Percentiles rank a stretch among this genome's conserved stretches.
phyloP scores from a whole-genome alignment of 2,329 filamentous ascomycete species.

The Cladosporium sp. region DNA sequence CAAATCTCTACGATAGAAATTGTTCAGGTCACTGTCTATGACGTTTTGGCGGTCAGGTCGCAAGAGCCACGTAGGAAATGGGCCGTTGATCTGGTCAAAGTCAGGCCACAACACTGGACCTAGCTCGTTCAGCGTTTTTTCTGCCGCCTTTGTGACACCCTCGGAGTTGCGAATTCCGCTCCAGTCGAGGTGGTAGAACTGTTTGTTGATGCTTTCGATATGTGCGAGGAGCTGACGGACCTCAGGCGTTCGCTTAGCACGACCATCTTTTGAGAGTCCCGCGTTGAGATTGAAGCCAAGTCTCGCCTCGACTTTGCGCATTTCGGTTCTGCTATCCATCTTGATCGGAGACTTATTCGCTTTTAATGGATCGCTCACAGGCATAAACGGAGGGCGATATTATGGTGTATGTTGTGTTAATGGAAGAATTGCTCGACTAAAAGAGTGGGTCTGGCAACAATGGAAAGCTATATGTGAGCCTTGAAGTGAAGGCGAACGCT shows the following conservation, averaged over 20 bases:
- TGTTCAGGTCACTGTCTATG: not conserved
- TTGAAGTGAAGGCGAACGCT: no score
- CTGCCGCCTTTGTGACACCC: not conserved
- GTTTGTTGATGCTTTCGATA: not conserved
- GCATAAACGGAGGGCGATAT: no score
- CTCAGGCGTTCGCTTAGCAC: not conserved
- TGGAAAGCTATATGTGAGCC: no score
- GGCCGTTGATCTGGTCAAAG: not conserved
- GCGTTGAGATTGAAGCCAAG: not conserved
- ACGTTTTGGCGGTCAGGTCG: not conserved
- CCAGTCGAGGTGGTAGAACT: not conserved
- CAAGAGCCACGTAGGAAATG: not conserved
- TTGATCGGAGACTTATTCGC: no score
- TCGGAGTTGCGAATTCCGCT: not conserved
- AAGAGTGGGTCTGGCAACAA: no score
- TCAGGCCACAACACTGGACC: not conserved
- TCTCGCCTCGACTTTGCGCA: not conserved
- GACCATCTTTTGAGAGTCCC: not conserved
- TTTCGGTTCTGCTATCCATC: not conserved
- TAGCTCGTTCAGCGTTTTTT: not conserved
- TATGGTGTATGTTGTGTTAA: no score
- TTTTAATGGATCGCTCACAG: no score
- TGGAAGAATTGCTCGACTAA: no score
- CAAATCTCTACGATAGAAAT: not conserved
- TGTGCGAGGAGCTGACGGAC: not conserved